Evolutionary conservation across 2,329 filamentous ascomycete species (phyloP).

Genomic region (Cyphellophora attinorum): DNA sequence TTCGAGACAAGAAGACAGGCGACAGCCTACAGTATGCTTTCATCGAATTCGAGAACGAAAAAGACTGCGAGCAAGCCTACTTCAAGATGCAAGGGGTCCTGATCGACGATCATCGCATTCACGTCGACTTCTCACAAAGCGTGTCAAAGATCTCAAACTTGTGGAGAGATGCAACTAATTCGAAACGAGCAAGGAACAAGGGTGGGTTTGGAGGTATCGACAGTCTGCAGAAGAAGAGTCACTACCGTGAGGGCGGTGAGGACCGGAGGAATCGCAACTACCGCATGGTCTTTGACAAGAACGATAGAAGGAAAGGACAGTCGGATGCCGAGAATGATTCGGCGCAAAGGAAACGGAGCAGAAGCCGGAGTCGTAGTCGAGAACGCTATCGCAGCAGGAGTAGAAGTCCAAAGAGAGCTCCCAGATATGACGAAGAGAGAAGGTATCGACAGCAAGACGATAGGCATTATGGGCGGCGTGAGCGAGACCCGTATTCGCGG

Average conservation of each 20-base stretch:
- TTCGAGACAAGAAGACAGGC: constrained; percentile 83
- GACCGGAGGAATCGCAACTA: constrained; percentile 46
- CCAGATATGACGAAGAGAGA: constrained; percentile 2
- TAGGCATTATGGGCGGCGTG: constrained; percentile 5
- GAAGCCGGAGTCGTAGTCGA: constrained; percentile 36
- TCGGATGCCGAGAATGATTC: constrained; percentile 15
- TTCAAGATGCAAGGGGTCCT: constrained; percentile 98
- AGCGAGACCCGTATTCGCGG: constrained; percentile 20
- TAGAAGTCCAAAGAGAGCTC: no score
- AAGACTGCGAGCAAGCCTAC: constrained; percentile 87
- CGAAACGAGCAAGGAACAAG: constrained; percentile 56
- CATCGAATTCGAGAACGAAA: constrained; percentile 89
- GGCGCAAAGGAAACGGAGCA: constrained; percentile 16
- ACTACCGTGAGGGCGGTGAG: constrained; percentile 66
- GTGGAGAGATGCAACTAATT: constrained; percentile 79
- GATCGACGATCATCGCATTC: constrained; percentile 94
- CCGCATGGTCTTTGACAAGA: constrained; percentile 71
- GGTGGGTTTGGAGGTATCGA: constrained; percentile 88
- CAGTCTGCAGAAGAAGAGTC: constrained; percentile 77
- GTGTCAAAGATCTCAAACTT: constrained; percentile 76
- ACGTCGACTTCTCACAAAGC: constrained; percentile 97
- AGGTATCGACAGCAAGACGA: constrained; percentile 4
- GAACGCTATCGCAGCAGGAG: no score
- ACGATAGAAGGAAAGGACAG: constrained; percentile 45
- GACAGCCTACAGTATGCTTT: constrained; percentile 97